Evolutionary conservation across 148 eudicot genomes (phyloP).

Genomic region (Cornus controversa): DNA sequence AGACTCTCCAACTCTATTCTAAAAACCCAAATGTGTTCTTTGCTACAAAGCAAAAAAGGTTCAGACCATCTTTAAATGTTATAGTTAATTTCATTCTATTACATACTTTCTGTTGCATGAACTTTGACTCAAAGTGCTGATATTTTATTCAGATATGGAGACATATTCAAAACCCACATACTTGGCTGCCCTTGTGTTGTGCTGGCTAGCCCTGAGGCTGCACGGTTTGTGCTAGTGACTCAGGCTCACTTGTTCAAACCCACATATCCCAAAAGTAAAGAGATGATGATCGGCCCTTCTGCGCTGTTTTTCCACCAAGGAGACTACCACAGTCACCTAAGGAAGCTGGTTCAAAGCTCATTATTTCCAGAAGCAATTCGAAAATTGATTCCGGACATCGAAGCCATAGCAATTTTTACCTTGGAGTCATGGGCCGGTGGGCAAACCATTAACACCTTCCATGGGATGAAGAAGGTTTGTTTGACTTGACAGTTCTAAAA

Average conservation of each 20-base stretch:
- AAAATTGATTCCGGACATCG: conserved; percentile 36
- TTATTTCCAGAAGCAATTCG: conserved; percentile 33
- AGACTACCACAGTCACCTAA: conserved; percentile 46
- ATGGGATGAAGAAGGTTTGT: conserved; percentile 43
- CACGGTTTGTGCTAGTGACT: conserved; percentile 64
- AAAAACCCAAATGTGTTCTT: conserved; percentile 74
- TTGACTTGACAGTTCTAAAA: not conserved
- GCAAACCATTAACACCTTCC: conserved; percentile 34
- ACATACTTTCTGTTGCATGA: not conserved
- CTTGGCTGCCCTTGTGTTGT: conserved; percentile 89
- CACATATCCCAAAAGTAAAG: conserved; percentile 85
- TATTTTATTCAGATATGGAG: conserved; percentile 64
- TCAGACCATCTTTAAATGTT: not conserved
- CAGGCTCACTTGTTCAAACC: conserved; percentile 81
- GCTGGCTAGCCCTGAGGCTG: conserved; percentile 77
- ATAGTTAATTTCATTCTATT: not conserved
- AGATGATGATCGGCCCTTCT: conserved; percentile 63
- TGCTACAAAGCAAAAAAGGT: conserved; percentile 60
- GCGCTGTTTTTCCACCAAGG: conserved; percentile 90
- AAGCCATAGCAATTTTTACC: conserved; percentile 28
- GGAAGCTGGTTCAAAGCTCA: conserved; percentile 51
- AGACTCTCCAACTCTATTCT: conserved; percentile 77
- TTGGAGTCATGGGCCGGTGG: conserved; percentile 35
- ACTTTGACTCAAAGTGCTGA: not conserved
- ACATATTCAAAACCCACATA: conserved; percentile 79